Percentiles rank a stretch among this genome's conserved stretches.
Conservation (phyloP, 176 grass and related monocot species). For the Phragmites australis region DNA sequence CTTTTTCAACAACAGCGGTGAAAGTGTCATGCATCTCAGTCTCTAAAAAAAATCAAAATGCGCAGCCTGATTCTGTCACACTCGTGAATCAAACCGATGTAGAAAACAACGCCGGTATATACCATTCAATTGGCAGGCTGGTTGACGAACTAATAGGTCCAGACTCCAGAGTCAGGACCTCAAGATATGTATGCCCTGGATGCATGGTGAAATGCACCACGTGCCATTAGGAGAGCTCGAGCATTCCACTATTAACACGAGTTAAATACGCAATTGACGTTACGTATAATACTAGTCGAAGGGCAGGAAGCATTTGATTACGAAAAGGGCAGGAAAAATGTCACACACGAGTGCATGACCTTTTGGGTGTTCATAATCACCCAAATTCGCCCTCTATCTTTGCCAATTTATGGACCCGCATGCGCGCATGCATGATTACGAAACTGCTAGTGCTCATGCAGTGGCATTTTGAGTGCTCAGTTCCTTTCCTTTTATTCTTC, state of each 20-base stretch:
- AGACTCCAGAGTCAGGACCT: background rate
- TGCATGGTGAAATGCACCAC: conserved; percentile 46
- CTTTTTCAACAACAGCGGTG: too few species aligned
- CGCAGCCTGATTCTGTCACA: background rate
- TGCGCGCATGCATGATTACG: background rate
- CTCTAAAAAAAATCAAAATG: background rate
- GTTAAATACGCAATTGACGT: background rate
- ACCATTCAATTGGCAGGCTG: background rate
- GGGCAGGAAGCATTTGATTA: background rate
- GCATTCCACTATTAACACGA: background rate
- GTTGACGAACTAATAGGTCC: background rate
- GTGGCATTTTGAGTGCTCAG: background rate
- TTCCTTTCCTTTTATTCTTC: background rate
- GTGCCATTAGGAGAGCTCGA: conserved; percentile 8
- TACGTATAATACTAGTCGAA: background rate
- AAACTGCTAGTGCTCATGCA: background rate
- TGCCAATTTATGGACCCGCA: background rate
- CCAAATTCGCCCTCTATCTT: background rate
- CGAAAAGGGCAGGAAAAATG: background rate
- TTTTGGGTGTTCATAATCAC: background rate
- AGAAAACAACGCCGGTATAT: background rate
- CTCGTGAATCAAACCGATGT: background rate
- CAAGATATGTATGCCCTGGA: background rate
- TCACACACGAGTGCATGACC: background rate
- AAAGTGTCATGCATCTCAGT: background rate